These are phyloP conservation scores for Plasmodium gallinaceum DNA, from an alignment of 169 alveolate species.

Conservation along the genomic window DNA sequence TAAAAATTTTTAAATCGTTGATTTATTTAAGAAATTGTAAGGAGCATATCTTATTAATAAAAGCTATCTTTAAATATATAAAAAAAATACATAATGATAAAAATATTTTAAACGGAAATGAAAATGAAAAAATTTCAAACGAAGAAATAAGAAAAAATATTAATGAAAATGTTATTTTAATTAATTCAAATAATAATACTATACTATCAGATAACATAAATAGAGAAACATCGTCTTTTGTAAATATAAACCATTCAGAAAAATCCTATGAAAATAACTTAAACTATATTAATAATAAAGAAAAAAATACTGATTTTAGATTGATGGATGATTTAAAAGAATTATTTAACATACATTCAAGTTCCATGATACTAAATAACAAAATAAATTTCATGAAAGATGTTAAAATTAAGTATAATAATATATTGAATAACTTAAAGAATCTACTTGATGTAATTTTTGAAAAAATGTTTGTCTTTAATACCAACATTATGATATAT, in stretches of 20 bases:
- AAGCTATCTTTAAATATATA: constrained; percentile 40
- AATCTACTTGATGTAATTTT: constrained; percentile 18
- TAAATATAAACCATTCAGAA: too few species aligned
- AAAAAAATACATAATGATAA: background rate
- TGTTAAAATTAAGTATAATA: constrained; percentile 39
- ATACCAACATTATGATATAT: constrained; percentile 35
- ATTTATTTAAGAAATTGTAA: constrained; percentile 71
- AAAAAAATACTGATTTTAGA: constrained; percentile 9
- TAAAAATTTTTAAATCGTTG: constrained; percentile 43
- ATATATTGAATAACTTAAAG: constrained; percentile 39
- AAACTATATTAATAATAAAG: constrained; percentile 1
- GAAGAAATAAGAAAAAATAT: background rate
- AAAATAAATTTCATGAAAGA: constrained; percentile 56
- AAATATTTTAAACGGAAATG: background rate
- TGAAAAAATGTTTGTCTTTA: constrained; percentile 64
- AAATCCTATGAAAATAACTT: background rate
- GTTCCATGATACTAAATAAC: background rate
- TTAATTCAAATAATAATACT: background rate
- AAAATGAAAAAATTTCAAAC: background rate
- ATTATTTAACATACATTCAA: background rate
- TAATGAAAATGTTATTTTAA: background rate
- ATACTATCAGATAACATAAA: too few species aligned
- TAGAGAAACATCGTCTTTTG: too few species aligned
- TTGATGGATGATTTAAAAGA: constrained; percentile 58
- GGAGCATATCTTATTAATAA: constrained; percentile 53